Base-by-base conservation (phyloP, 164 flowering plant species). In the Echeveria elegans region DNA sequence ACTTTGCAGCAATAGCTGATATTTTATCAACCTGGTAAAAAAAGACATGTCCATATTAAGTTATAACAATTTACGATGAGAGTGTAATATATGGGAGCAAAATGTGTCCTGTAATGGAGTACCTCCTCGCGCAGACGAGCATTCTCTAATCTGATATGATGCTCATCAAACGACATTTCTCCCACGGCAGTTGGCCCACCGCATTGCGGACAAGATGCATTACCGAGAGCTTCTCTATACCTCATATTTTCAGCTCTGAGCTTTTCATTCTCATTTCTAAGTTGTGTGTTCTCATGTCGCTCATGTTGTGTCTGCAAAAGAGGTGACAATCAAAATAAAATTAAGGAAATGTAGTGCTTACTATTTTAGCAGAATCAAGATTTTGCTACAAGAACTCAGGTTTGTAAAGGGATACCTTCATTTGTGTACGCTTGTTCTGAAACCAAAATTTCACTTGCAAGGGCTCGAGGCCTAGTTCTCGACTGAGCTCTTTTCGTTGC, bases 361-460 rank as follows among this genome's bases (percentile, higher is more conserved):
- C n/a, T n/a, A n/a, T n/a, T n/a, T n/a, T n/a, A n/a, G n/a, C n/a
- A n/a, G n/a, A n/a, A n/a, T n/a, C n/a, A n/a, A n/a, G n/a, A n/a
- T n/a, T n/a, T n/a, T n/a, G n/a, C n/a, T n/a, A n/a, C n/a, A n/a
- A n/a, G n/a, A n/a, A n/a, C n/a, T n/a, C n/a, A n/a, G n/a, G 31
- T 60, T n/a, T 7, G 11, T 24, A 40, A 5, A 48, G n/a, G 10
- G 6, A 53, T 79, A 87, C 97, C 96, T 91, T 91, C 91, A 86
- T 83, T 74, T 91, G 97, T 41, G 93, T 89, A 52, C 96, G 88
- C 74, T 87, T 88, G 73, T 91, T 91, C 71, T 91, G 97, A 81
- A 91, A 91, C 97, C 97, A 91, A 68, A 91, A 91, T 69, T 91
- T 91, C 71, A 91, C 82, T 72, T 91, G 97, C 74, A 89, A 67